Conservation (phyloP, 257 asterid genomes). For the Gentiana macrophylla region DNA sequence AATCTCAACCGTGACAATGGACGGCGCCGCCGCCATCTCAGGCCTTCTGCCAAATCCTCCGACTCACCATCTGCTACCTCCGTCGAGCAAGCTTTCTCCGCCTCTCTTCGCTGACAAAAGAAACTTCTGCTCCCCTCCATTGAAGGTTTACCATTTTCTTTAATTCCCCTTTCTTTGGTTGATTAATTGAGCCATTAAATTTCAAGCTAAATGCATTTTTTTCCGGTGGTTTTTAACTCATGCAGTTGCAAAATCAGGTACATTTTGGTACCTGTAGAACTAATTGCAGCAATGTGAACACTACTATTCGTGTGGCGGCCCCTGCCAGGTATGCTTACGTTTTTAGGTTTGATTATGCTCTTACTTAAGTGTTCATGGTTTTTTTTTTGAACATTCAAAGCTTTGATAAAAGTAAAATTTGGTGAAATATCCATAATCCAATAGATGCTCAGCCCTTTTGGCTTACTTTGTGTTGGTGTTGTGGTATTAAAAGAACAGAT, state of each 20-base stretch:
- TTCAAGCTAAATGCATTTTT: not conserved
- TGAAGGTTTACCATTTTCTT: constrained; percentile 16
- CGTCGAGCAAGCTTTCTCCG: constrained; percentile 17
- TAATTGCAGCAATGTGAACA: constrained; percentile 13
- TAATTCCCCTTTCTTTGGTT: not conserved
- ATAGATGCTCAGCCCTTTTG: too few relatives aligned
- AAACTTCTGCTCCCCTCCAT: constrained; percentile 6
- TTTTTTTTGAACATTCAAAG: too few relatives aligned
- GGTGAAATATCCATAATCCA: too few relatives aligned
- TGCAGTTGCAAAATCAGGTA: constrained; percentile 20
- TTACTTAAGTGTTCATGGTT: too few relatives aligned
- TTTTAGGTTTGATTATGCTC: too few relatives aligned
- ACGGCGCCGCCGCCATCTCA: constrained; percentile 15
- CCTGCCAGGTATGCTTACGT: constrained; percentile 30
- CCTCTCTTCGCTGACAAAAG: constrained; percentile 5
- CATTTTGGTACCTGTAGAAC: constrained; percentile 22
- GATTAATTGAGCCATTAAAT: not conserved
- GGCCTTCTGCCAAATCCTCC: constrained; percentile 17
- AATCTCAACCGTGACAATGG: too few relatives aligned
- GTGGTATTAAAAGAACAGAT: too few relatives aligned
- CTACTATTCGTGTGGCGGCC: constrained; percentile 40
- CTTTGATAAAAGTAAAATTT: too few relatives aligned
- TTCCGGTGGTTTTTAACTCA: not conserved
- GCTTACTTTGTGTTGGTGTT: too few relatives aligned
- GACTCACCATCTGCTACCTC: constrained; percentile 10